phyloP scores from a whole-genome alignment of 495 filamentous ascomycete genomes.

The Penicillium crystallinum region DNA sequence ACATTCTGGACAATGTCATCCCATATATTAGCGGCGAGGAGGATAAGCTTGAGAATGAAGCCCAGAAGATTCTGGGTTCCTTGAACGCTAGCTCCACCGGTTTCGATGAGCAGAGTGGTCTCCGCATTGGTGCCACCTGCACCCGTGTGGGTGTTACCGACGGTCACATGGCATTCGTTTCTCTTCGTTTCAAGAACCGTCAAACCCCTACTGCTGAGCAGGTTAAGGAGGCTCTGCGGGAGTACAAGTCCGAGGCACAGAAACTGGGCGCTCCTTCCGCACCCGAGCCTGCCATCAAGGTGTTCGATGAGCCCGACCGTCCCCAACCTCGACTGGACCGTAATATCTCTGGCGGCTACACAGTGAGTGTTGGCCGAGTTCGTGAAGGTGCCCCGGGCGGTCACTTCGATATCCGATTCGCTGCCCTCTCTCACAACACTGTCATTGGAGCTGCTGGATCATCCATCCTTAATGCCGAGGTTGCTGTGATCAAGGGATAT shows the following conservation, averaged over 20 bases:
- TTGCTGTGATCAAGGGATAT: conserved; percentile 83
- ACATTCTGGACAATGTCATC: conserved; percentile 76
- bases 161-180: conserved; percentile 80
- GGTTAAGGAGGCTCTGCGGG: conserved; percentile 62
- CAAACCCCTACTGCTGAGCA: conserved; percentile 55
- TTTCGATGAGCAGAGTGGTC: conserved; percentile 56
- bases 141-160: conserved; percentile 80
- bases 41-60: conserved; percentile 81
- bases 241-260: conserved; percentile 72
- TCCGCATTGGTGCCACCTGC: conserved; percentile 72
- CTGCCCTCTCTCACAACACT: conserved; percentile 79
- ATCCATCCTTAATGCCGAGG: conserved; percentile 90
- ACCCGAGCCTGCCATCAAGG: conserved; percentile 64
- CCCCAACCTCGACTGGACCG: conserved; percentile 84
- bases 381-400: conserved; percentile 65
- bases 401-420: conserved; percentile 79
- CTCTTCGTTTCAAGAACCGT: conserved; percentile 61
- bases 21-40: conserved; percentile 85
- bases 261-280: conserved; percentile 71
- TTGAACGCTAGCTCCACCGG: conserved; percentile 60
- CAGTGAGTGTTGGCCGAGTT: conserved; percentile 75
- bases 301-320: conserved; percentile 74
- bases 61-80: conserved; percentile 74
- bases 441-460: conserved; percentile 93
- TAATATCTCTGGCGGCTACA: conserved; percentile 68